A percentile compares a stretch with the other conserved stretches of the same genome.
These are phyloP conservation scores for Neobulgaria alba DNA, from an alignment of 2,329 filamentous ascomycete species.

Conservation along the genomic window DNA sequence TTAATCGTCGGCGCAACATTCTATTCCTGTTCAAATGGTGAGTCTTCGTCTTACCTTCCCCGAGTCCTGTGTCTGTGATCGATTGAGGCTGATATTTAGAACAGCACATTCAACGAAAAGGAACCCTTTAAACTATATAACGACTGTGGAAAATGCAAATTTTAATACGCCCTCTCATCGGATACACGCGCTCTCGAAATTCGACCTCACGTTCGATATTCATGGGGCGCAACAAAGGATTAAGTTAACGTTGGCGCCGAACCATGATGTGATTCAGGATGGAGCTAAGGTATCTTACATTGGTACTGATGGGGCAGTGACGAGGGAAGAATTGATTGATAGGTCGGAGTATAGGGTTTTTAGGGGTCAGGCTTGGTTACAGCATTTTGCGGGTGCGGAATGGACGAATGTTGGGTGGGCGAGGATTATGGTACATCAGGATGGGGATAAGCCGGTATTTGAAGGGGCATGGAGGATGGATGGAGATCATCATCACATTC, in stretches of 20 bases:
- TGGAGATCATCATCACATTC: conserved; percentile 79
- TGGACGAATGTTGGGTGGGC: conserved; percentile 87
- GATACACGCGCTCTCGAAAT: conserved; percentile 71
- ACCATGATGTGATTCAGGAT: conserved; percentile 78
- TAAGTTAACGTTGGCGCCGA: conserved; percentile 76
- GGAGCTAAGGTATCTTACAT: conserved; percentile 68
- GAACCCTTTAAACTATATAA: conserved; percentile 68
- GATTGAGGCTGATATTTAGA: conserved; percentile 1
- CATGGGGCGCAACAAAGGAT: conserved; percentile 59
- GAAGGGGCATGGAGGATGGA: conserved; percentile 80
- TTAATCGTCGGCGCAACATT: conserved; percentile 14
- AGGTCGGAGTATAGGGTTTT: conserved; percentile 73
- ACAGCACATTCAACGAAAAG: conserved; percentile 63
- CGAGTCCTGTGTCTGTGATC: neutral
- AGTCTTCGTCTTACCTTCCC: neutral
- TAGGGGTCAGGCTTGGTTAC: conserved; percentile 69
- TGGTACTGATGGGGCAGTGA: conserved; percentile 60
- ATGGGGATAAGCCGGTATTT: conserved; percentile 74
- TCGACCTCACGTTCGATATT: conserved; percentile 76
- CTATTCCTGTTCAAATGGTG: conserved; percentile 13
- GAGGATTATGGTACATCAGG: conserved; percentile 65
- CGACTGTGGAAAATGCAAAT: conserved; percentile 62
- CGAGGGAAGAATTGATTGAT: conserved; percentile 58
- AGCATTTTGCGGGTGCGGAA: conserved; percentile 46
- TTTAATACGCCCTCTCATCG: conserved; percentile 73